Base-by-base conservation (phyloP, 306 rosid genomes). In the Medicago ruthenica region DNA sequence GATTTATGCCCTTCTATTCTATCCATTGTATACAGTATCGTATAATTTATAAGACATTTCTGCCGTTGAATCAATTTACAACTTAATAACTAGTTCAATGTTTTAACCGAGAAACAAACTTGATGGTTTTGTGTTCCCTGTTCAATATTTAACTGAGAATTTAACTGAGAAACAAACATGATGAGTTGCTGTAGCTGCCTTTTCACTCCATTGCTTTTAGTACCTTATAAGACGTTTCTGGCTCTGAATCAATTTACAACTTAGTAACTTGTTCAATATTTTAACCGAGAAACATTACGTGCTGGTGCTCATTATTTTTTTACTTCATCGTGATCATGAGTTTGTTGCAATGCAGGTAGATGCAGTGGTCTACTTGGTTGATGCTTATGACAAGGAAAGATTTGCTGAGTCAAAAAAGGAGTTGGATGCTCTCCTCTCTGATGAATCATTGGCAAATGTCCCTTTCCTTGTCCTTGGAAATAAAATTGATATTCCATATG, bases 401-500 rank as follows among this genome's bases (percentile, higher is more conserved):
- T 92, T 92, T 82, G 87, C 89, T 0, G 95, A 91, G 86, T 90
- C 95, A 0, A 93, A 90, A 42, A 90, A 88, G 16, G 97, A 93
- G 90, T 75, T 93, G 66, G 95, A 93, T 62, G 97, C 93, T 42
- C 95, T 93, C 54, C 93, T 93, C 54, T 89, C 91, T 0, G 96
- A 89, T n/a, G 96, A 91, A 77, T 79, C 91, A 8, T 80, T 91
- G 82, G 89, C 83, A 9, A 86, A 75, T 54, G 95, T 93, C 55
- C 95, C 97, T 48, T 90, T 93, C 84, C 89, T 93, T 58, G 81
- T 91, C 51, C 89, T 93, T 79, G 97, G 97, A 57, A 92, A 92
- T 84, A 90, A 93, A 83, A 90, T 93, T 2, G 95, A 93, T 76
- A 83, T 92, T 83, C 85, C 92, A 48, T 87, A 88, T 83, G 97